A percentile compares a stretch with the other conserved stretches of the same genome.
phyloP scores from a whole-genome alignment of 805 yeast species.

The Ogataea ramenticola region DNA sequence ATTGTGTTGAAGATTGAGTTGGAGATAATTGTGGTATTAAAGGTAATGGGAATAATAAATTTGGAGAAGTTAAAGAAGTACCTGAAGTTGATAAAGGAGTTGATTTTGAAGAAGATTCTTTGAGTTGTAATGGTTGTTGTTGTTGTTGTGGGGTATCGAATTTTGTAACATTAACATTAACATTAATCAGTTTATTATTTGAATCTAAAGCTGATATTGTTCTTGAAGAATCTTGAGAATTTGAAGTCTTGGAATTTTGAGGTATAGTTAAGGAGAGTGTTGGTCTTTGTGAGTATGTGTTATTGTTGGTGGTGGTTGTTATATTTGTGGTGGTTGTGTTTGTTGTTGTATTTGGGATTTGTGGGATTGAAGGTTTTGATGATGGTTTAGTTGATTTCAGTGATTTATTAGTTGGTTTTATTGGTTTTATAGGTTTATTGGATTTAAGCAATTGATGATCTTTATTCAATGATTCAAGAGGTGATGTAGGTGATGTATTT shows the following conservation, averaged over 20 bases:
- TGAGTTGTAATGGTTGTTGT: slow-evolving; percentile 8
- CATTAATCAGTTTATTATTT: too few relatives aligned
- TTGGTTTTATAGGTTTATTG: neutral
- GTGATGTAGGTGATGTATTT: slow-evolving; percentile 1
- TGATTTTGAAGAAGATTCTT: slow-evolving; percentile 8
- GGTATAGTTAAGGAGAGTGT: slow-evolving; percentile 64
- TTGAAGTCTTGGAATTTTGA: slow-evolving; percentile 15
- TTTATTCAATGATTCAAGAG: too few relatives aligned
- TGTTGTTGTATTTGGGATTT: too few relatives aligned
- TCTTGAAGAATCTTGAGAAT: slow-evolving; percentile 29
- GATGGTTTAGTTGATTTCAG: too few relatives aligned
- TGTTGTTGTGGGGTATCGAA: too few relatives aligned
- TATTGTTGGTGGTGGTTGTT: slow-evolving; percentile 18
- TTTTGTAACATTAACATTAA: too few relatives aligned
- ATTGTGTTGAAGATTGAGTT: slow-evolving; percentile 17
- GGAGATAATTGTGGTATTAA: slow-evolving; percentile 23
- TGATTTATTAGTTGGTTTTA: slow-evolving; percentile 14
- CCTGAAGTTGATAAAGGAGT: slow-evolving; percentile 22
- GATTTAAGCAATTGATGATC: too few relatives aligned
- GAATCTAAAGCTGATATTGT: slow-evolving; percentile 37
- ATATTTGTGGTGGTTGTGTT: too few relatives aligned
- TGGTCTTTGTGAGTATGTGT: slow-evolving; percentile 34
- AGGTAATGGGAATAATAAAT: slow-evolving; percentile 22
- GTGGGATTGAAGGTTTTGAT: too few relatives aligned
- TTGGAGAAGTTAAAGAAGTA: slow-evolving; percentile 8